Base-by-base conservation (phyloP, 1,139 yeast genomes). In the Meyerozyma sp. region DNA sequence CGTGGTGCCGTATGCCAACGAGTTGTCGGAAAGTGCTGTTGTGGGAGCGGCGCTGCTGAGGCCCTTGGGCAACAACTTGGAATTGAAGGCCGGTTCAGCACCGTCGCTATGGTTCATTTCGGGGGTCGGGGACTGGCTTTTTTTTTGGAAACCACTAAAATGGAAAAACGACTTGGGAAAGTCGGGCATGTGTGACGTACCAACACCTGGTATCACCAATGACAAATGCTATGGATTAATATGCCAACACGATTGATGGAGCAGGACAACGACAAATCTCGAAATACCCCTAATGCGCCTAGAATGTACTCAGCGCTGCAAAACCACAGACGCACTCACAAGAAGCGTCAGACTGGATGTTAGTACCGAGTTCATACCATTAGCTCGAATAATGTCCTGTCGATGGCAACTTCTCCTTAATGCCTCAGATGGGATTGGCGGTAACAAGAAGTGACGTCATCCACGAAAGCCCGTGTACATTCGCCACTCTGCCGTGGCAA, bases 1-100 rank as follows among this genome's bases (percentile, higher is more conserved):
- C 8, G 88, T 82, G 8, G 89, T 82, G 1, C 90, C 91, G 60
- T 82, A 78, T 2, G 79, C 91, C 59, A 81, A 74, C 1, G 85
- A 76, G 46, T 75, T 75, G 49, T 76, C 75, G 39, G 82, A 72
- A 10, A 83, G 63, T 0, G 90, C 89, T 3, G 87, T 83, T 3
- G 91, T 82, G 16, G 91, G 90, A 9, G 76, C 65, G 8, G 49
- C 45, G 29, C 48, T 54, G 30, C 60, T 62, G 48, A 69, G 58
- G 28, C 70, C 66, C 48, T 65, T 68, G 27, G 73, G 74, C 44
- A 64, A 54, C 43, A 69, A 66, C 50, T 66, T 68, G 41, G 51
- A 55, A 9, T 44, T 44, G 37, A 42, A 42, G 34, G 47, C 49
- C 21, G 49, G 50, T 29, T 46, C 43, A 40, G 43, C 46, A 36